Conservation (phyloP, 83 land plant genomes). For the Picea mariana region DNA sequence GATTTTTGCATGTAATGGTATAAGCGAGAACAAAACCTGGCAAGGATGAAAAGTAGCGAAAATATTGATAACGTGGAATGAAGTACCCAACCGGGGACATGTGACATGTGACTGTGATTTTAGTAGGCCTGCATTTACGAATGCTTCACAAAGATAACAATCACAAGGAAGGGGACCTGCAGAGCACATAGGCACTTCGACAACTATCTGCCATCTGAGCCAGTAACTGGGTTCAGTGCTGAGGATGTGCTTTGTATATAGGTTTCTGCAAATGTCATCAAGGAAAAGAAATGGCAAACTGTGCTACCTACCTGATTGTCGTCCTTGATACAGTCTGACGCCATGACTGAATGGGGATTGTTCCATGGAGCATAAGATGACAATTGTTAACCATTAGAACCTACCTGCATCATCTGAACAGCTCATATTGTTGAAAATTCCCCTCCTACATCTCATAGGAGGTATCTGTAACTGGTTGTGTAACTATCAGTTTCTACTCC, state of each 20-base stretch:
- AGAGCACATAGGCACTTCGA: neutral
- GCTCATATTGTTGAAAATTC: slow-evolving; percentile 10
- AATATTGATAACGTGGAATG: too few relatives aligned
- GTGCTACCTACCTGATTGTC: neutral
- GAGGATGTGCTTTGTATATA: neutral
- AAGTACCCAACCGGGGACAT: too few relatives aligned
- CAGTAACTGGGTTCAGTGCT: neutral
- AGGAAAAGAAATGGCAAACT: neutral
- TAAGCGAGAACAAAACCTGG: too few relatives aligned
- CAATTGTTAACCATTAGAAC: neutral
- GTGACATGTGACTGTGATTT: too few relatives aligned
- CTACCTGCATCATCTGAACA: slow-evolving; percentile 4
- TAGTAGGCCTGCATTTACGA: too few relatives aligned
- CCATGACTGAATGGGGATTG: neutral
- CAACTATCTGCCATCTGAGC: neutral
- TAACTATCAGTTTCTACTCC: neutral
- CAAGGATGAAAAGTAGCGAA: too few relatives aligned
- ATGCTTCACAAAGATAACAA: too few relatives aligned
- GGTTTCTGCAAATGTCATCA: too few relatives aligned
- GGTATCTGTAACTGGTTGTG: slow-evolving; percentile 9
- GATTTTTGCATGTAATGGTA: too few relatives aligned
- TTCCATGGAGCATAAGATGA: slow-evolving; percentile 4
- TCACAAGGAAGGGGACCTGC: neutral
- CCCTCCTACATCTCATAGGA: slow-evolving; percentile 5
- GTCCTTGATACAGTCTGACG: neutral